phyloP scores from a whole-genome alignment of 345 rosid genomes.

The Excoecaria agallocha region DNA sequence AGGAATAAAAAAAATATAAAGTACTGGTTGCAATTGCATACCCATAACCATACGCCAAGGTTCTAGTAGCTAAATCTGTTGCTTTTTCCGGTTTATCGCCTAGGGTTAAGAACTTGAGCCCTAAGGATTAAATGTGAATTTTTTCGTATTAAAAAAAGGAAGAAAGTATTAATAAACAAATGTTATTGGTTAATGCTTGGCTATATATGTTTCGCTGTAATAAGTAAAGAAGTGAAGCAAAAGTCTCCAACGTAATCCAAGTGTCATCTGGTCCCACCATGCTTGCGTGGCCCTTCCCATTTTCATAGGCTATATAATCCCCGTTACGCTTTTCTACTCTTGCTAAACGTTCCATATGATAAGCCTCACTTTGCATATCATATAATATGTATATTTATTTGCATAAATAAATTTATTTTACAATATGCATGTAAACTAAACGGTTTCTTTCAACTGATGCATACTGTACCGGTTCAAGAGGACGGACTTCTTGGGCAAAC shows the following conservation, averaged over 20 bases:
- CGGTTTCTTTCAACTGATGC: too few relatives aligned
- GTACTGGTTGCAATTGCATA: conserved; percentile 9
- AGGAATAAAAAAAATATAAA: background rate
- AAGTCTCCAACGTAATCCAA: conserved; percentile 61
- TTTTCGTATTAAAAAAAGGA: background rate
- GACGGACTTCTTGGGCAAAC: too few relatives aligned
- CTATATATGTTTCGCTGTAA: conserved; percentile 27
- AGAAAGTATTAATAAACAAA: background rate
- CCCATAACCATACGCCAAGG: conserved; percentile 36
- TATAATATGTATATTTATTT: too few relatives aligned
- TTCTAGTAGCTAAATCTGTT: background rate
- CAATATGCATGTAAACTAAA: too few relatives aligned
- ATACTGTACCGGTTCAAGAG: too few relatives aligned
- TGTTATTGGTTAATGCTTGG: background rate
- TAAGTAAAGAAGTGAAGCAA: conserved; percentile 84
- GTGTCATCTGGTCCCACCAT: conserved; percentile 53
- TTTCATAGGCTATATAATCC: background rate
- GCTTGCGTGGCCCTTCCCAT: conserved; percentile 24
- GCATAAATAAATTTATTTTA: too few relatives aligned
- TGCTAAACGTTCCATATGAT: too few relatives aligned
- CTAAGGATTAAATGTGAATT: conserved; percentile 23
- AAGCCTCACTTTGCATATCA: too few relatives aligned
- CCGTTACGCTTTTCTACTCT: too few relatives aligned
- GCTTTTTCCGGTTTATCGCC: conserved; percentile 46
- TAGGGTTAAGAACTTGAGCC: conserved; percentile 40